Conservation (phyloP, 768 basidiomycete genomes). For the Austroboletus eburneus region DNA sequence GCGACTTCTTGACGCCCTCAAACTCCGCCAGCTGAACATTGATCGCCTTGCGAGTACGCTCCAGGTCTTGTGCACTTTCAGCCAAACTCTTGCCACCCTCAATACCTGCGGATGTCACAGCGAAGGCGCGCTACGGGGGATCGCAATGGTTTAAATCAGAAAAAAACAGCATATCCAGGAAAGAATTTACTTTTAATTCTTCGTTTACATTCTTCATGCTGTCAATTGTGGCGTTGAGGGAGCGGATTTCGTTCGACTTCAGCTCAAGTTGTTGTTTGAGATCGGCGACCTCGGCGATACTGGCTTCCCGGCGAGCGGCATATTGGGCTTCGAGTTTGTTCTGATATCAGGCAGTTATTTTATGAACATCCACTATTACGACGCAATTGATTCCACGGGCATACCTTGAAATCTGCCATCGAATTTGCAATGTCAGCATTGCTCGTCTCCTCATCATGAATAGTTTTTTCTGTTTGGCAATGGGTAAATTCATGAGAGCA, state of each 20-base stretch:
- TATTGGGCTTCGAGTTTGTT: constrained; percentile 94
- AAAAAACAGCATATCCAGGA: constrained; percentile 5
- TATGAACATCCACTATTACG: not conserved
- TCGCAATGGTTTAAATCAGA: not conserved
- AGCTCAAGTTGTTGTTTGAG: constrained; percentile 89
- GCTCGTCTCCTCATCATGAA: constrained; percentile 82
- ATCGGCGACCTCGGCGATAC: constrained; percentile 77
- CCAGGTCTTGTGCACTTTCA: constrained; percentile 95
- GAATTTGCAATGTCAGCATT: constrained; percentile 80
- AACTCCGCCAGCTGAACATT: constrained; percentile 98
- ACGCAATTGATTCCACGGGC: constrained; percentile 5
- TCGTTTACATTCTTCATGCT: constrained; percentile 95
- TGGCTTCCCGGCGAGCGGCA: constrained; percentile 86
- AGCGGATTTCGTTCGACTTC: constrained; percentile 77
- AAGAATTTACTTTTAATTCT: constrained; percentile 82
- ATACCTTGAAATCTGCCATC: constrained; percentile 86
- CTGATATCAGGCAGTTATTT: constrained; percentile 37
- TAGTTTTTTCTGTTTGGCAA: constrained; percentile 72
- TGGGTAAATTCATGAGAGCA: constrained; percentile 3
- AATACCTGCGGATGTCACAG: constrained; percentile 94
- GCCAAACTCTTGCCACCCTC: constrained; percentile 97
- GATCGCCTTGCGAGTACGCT: constrained; percentile 93
- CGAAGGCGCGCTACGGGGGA: constrained; percentile 78
- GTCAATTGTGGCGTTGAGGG: constrained; percentile 81
- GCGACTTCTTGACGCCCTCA: constrained; percentile 96